A percentile compares a stretch with the other conserved stretches of the same genome.
These are phyloP conservation scores for Trichosporon faecale DNA, from an alignment of 1,284 basidiomycete species.

Conservation along the genomic window DNA sequence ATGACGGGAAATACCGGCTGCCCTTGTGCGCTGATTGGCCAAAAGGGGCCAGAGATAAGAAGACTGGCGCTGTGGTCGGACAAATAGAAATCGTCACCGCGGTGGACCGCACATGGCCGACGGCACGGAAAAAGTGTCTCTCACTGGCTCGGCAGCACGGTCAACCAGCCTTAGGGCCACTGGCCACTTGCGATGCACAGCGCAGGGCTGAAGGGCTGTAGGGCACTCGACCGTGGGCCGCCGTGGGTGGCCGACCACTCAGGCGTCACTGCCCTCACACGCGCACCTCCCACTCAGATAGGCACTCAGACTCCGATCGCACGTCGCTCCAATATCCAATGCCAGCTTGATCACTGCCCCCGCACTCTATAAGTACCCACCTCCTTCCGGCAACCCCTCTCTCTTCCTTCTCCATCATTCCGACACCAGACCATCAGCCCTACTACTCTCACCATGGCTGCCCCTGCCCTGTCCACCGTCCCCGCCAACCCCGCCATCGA, in stretches of 20 bases:
- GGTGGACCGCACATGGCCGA: slow-evolving; percentile 7
- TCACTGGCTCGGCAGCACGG: background rate
- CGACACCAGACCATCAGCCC: background rate
- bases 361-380: slow-evolving; percentile 12
- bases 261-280: background rate
- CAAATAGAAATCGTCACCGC: slow-evolving; percentile 12
- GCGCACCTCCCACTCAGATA: background rate
- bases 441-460: slow-evolving; percentile 1
- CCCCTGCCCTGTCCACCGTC: background rate
- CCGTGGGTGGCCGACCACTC: background rate
- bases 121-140: background rate
- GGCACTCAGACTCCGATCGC: slow-evolving; percentile 8
- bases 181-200: background rate
- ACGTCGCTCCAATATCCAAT: background rate
- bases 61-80: slow-evolving; percentile 3
- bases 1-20: slow-evolving; percentile 6
- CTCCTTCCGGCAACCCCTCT: background rate
- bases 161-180: background rate
- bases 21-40: background rate
- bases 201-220: no score
- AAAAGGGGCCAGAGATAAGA: background rate
- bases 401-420: slow-evolving; percentile 10
- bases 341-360: background rate
- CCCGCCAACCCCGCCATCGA: slow-evolving; percentile 53
- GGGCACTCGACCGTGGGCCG: background rate